A percentile compares a stretch with the other conserved stretches of the same genome.
Conservation (phyloP, 768 basidiomycete genomes). For the Macrolepiota albuminosa region DNA sequence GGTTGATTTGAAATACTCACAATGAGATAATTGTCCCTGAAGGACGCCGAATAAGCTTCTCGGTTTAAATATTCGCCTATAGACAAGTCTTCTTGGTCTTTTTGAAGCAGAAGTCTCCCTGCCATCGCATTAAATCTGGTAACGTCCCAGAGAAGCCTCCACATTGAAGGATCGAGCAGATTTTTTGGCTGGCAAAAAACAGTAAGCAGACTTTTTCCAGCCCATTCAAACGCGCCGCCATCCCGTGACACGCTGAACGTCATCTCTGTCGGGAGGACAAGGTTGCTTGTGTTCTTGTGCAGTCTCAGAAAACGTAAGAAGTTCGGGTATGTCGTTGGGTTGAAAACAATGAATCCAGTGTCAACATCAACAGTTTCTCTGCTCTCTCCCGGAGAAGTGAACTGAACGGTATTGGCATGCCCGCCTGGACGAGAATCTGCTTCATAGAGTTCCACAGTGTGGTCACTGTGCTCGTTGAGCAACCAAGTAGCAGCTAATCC, state of each 20-base stretch:
- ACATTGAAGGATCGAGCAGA: conserved; percentile 60
- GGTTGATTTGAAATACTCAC: conserved; percentile 31
- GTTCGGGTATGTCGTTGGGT: conserved; percentile 74
- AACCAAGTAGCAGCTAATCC: conserved; percentile 78
- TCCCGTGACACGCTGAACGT: conserved; percentile 76
- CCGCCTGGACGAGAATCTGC: conserved; percentile 64
- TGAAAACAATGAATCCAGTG: conserved; percentile 68
- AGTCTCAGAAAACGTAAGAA: conserved; percentile 63
- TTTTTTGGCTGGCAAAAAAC: conserved; percentile 67
- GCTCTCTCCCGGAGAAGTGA: conserved; percentile 30
- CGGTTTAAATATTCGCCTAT: conserved; percentile 57
- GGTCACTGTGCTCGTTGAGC: conserved; percentile 68
- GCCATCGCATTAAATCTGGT: conserved; percentile 71
- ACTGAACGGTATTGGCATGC: conserved; percentile 71
- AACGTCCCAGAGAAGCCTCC: conserved; percentile 69
- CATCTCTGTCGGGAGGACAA: conserved; percentile 62
- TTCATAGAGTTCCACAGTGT: conserved; percentile 75
- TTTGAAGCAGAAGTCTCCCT: conserved; percentile 37
- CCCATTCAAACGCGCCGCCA: conserved; percentile 69
- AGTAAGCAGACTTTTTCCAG: conserved; percentile 54
- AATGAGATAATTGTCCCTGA: conserved; percentile 72
- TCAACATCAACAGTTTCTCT: conserved; percentile 51
- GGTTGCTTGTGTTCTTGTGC: conserved; percentile 35
- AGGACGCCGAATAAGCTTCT: conserved; percentile 62
- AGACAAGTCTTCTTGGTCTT: conserved; percentile 36